Evolutionary conservation across 2,329 filamentous ascomycete species (phyloP), one percentile per base, ranked within the genome.

Genomic region (Fusarium buxicola): DNA sequence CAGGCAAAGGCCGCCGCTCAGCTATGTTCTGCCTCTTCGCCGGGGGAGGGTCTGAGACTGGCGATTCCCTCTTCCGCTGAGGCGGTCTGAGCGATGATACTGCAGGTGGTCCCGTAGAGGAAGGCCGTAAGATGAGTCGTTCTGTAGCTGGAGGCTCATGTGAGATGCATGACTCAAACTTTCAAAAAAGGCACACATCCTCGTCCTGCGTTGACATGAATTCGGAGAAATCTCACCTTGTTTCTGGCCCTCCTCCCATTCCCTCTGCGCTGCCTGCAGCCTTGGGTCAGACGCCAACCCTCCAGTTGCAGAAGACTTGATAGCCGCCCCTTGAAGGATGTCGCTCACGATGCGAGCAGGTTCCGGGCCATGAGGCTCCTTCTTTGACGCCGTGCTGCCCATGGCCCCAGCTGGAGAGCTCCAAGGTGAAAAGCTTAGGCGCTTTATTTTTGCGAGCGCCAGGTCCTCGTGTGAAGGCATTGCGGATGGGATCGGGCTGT

Each of bases 231-330:
- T 39, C 58, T 38, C 28, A 66, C 63, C 31, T 53, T 41, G 58
- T 8, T 40, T 50, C 15, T 32, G 55, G 24, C 35, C 44, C 50
- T 73, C 70, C 76, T 73, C 70, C 76, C 76, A 77, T 12, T 69
- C 50, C 28, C 58, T 60, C 51, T 77, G 75, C 15, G 72, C 54
- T 4, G 66, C 69, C 43, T 67, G 16, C 5, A 77, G 75, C 24
- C 57, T 69, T 25, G 69, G 54, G 25, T 60, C 56, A 7, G 39
- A 43, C 2, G 66, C 48, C 47, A 73, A 16, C 4, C 49, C 24
- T 4, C 30, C 39, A 30, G 39, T 25, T 10, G 36, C 36, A 13
- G 57, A 45, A 8, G 56, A 18, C 30, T 63, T 61, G 0, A 38
- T 13, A 3, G 52, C 41, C 27, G 43, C 47, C 8, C 40, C 35